Evolutionary conservation across 2,329 filamentous ascomycete genomes (phyloP), one percentile per base, ranked within the genome.

Genomic region (Torrubiellomyces zombiae): DNA sequence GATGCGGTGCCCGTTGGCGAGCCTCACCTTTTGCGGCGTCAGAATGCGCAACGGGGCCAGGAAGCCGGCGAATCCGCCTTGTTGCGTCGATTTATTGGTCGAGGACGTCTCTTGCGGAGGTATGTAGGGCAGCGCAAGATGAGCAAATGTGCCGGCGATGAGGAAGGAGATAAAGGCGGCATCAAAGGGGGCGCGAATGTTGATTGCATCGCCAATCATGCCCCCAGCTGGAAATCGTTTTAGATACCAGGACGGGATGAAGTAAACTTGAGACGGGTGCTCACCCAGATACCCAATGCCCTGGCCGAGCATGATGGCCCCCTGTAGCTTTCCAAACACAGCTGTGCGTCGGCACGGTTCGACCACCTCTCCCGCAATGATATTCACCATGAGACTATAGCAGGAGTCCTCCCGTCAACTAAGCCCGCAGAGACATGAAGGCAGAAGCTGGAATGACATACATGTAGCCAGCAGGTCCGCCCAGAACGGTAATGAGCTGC

Each of bases 391-490:
- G 4, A 80, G 57, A 7, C 54, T 58, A 20, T 2, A n/a, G n/a
- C n/a, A n/a, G n/a, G n/a, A n/a, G n/a, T n/a, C n/a, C 0, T 7
- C 12, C 4, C 7, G 18, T 28, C 9, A 28, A 14, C 24, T 10
- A 16, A 18, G 10, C 5, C 7, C 24, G 5, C 16, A 17, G 9
- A 14, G 9, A 16, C 11, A 17, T 18, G 11, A 12, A 11, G 16
- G 5, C 20, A 12, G 10, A 18, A 12, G 10, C 9, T 9, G 13
- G 15, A 14, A 17, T 7, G n/a, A 16, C 50, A 32, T 28, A 56
- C 50, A 79, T 60, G 38, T 78, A 80, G 0, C 75, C 75, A 0
- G 65, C 64, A 0, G 75, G 75, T 0, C 75, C 75, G 0, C 75
- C 75, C 3, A 80, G 34, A 10, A 79, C 54, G 0, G 71, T 77